Base-by-base conservation (phyloP, 257 asterid species). In the Linaria vulgaris region DNA sequence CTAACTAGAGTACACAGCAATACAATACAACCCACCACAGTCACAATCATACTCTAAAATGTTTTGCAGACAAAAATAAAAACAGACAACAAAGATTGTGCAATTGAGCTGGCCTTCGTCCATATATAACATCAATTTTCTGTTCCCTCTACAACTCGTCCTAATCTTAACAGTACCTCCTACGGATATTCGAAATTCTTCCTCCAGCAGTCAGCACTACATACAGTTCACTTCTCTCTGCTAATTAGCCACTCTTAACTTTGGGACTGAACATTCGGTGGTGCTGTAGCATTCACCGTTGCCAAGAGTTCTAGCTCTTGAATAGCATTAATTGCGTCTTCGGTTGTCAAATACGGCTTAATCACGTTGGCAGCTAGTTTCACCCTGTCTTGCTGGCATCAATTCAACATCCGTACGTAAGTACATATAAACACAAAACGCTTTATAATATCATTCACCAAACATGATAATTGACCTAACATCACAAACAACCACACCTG, bases 231-330 rank as follows among this genome's bases (percentile, higher is more conserved):
- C 76, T 44, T 38, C 63, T 41, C 30, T 57, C 72, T 66, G 69
- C 63, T 43, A 41, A 66, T 64, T 62, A 68, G 71, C 74, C 19
- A 51, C 68, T 37, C 67, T 66, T 64, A 80, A 47, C 27, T 61
- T 61, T 64, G 48, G 59, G 63, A 60, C 71, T 59, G 79, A 39
- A 37, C 68, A 20, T 34, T 61, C 0, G 70, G n/a, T 3, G 76
- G 62, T 16, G 58, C 38, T 20, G n/a, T 39, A 9, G 55, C 49
- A 1, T 50, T 77, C 62, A 30, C 34, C 12, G 51, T 47, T 11
- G 85, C 88, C 12, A 72, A 67, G 68, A 69, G 63, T 72, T 91
- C 96, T 19, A 88, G 85, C 72, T 88, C 90, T 47, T 77, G 79
- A 62, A 86, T 22, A 12, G 90, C 91, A 41, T 31, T 73, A 9